Conservation (phyloP, 805 yeast genomes). For the Candida insectalens region DNA sequence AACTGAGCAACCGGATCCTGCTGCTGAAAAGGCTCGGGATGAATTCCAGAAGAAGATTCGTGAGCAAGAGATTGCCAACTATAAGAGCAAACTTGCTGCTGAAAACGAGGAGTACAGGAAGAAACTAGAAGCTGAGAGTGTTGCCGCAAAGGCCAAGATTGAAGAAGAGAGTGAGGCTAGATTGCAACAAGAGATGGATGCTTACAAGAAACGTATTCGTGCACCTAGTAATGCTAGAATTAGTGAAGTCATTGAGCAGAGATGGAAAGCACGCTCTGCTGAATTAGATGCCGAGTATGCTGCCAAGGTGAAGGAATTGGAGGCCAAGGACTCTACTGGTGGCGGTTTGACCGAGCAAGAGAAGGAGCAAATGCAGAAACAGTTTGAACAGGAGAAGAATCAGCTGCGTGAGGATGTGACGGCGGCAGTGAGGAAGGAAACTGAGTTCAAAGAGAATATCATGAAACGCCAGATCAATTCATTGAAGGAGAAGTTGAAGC, state of each 20-base stretch:
- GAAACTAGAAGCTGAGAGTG: slow-evolving; percentile 21
- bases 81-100: slow-evolving; percentile 1
- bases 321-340: slow-evolving; percentile 5
- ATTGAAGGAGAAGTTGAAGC: slow-evolving; percentile 30
- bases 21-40: slow-evolving; percentile 15
- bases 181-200: slow-evolving; percentile 19
- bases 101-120: slow-evolving; percentile 17
- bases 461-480: slow-evolving; percentile 44
- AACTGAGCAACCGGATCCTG: slow-evolving; percentile 10
- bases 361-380: slow-evolving; percentile 12
- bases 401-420: slow-evolving; percentile 36
- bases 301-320: slow-evolving; percentile 15
- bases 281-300: slow-evolving; percentile 25
- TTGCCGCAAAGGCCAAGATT: slow-evolving; percentile 9
- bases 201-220: slow-evolving; percentile 25
- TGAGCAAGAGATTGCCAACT: background rate
- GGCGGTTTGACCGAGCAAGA: slow-evolving; percentile 7
- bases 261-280: slow-evolving; percentile 23
- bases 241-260: slow-evolving; percentile 25
- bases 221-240: slow-evolving; percentile 29
- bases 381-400: slow-evolving; percentile 21
- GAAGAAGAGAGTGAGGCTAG: slow-evolving; percentile 25
- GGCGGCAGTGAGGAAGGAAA: slow-evolving; percentile 44
- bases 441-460: slow-evolving; percentile 48
- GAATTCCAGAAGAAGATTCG: slow-evolving; percentile 10